phyloP scores from a whole-genome alignment of 345 rosid species.

The Theobroma cacao region DNA sequence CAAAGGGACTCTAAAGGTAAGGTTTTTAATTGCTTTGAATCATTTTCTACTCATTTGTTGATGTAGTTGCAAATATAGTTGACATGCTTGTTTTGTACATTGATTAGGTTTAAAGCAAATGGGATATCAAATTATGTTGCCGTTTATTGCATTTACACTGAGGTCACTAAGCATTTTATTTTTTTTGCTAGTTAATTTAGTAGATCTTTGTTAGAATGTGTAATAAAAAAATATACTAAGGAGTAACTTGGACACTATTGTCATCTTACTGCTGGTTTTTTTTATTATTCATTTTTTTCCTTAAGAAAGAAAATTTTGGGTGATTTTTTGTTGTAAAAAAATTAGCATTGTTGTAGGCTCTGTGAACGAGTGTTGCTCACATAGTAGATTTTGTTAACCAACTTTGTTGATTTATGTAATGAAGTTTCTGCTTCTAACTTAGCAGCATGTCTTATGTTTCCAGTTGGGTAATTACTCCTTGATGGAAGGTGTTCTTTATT shows the following conservation, averaged over 20 bases:
- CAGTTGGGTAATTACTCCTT: slow-evolving; percentile 94
- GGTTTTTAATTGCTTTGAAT: not conserved
- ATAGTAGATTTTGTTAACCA: not conserved
- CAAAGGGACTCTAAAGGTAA: slow-evolving; percentile 86
- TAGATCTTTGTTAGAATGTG: too few species aligned
- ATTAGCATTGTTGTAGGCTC: not conserved
- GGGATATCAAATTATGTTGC: not conserved
- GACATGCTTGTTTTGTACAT: not conserved
- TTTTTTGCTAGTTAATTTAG: too few species aligned
- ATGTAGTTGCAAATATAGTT: not conserved
- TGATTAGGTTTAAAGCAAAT: slow-evolving; percentile 5
- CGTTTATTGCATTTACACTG: not conserved
- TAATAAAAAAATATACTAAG: not conserved
- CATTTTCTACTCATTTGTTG: not conserved
- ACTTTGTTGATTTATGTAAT: not conserved
- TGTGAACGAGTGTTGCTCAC: not conserved
- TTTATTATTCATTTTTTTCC: not conserved
- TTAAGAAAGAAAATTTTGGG: not conserved
- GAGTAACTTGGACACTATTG: not conserved
- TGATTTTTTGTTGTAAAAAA: not conserved
- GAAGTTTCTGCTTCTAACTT: slow-evolving; percentile 13
- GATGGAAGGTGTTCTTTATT: slow-evolving; percentile 96
- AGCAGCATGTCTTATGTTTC: slow-evolving; percentile 24
- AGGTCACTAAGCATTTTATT: too few species aligned
- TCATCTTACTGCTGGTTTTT: not conserved